A percentile compares a stretch with the other conserved stretches of the same genome.
phyloP scores from a whole-genome alignment of 495 filamentous ascomycete genomes.

The Annulohypoxylon bovei region DNA sequence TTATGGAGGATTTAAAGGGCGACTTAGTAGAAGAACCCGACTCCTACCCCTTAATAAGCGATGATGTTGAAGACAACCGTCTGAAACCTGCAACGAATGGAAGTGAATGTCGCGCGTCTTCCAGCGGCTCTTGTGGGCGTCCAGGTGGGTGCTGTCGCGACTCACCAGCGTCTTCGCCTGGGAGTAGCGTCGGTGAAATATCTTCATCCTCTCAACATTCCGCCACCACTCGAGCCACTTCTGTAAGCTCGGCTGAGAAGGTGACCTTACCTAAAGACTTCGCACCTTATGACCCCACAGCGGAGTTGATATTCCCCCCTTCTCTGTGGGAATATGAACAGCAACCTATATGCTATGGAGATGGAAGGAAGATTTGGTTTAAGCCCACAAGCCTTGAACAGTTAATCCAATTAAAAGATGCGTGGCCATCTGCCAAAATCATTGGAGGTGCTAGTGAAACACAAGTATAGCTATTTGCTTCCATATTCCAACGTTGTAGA shows the following conservation, averaged over 20 bases:
- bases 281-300: slow-evolving; percentile 81
- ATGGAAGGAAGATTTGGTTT: slow-evolving; percentile 85
- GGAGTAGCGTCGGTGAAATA: slow-evolving; percentile 7
- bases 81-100: slow-evolving; percentile 54
- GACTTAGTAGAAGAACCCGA: slow-evolving; percentile 48
- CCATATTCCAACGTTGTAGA: background rate
- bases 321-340: slow-evolving; percentile 74
- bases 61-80: slow-evolving; percentile 51
- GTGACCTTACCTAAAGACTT: slow-evolving; percentile 71
- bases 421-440: slow-evolving; percentile 81
- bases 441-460: slow-evolving; percentile 89
- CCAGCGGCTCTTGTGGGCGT: slow-evolving; percentile 55
- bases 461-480: slow-evolving; percentile 52
- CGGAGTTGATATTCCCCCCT: slow-evolving; percentile 86
- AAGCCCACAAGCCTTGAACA: slow-evolving; percentile 80
- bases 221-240: slow-evolving; percentile 19
- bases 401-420: slow-evolving; percentile 78
- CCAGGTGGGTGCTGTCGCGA: slow-evolving; percentile 55
- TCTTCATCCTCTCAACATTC: slow-evolving; percentile 33
- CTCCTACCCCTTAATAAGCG: slow-evolving; percentile 63
- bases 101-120: slow-evolving; percentile 62
- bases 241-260: slow-evolving; percentile 51
- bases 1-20: slow-evolving; percentile 55
- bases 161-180: slow-evolving; percentile 41
- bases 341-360: slow-evolving; percentile 78